phyloP scores from a whole-genome alignment of 1,284 basidiomycete genomes.

The Stygiomarasmius scandens region DNA sequence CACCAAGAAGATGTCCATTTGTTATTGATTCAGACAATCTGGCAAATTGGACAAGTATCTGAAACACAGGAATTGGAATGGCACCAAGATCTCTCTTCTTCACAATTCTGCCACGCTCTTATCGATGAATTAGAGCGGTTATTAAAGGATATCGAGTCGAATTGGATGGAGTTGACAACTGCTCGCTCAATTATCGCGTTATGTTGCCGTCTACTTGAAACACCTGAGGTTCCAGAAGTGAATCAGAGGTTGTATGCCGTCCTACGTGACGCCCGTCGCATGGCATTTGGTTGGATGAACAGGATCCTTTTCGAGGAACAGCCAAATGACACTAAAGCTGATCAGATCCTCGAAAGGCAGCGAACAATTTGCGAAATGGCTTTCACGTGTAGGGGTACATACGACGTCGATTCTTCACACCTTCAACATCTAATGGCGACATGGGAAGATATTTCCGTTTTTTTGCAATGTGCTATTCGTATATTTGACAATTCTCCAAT shows the following conservation, averaged over 20 bases:
- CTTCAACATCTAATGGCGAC: slow-evolving; percentile 23
- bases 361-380: slow-evolving; percentile 35
- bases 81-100: slow-evolving; percentile 42
- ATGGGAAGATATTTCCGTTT: slow-evolving; percentile 27
- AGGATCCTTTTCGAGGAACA: not conserved
- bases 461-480: slow-evolving; percentile 37
- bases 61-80: slow-evolving; percentile 21
- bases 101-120: no score
- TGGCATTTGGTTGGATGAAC: not conserved
- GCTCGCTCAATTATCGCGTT: slow-evolving; percentile 40
- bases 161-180: slow-evolving; percentile 44
- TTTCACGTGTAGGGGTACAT: slow-evolving; percentile 43
- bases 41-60: slow-evolving; percentile 41
- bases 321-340: not conserved
- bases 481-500: slow-evolving; percentile 32
- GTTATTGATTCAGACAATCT: slow-evolving; percentile 41
- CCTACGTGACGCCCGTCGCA: not conserved
- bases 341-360: slow-evolving; percentile 22
- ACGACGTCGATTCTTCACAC: slow-evolving; percentile 32
- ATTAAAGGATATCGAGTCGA: slow-evolving; percentile 33
- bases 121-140: slow-evolving; percentile 35
- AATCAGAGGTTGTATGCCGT: not conserved
- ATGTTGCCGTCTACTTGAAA: slow-evolving; percentile 36
- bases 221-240: slow-evolving; percentile 11
- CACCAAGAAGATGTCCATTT: slow-evolving; percentile 38